phyloP scores from a whole-genome alignment of 768 basidiomycete species.

The Agaricus sinodeliciosus region DNA sequence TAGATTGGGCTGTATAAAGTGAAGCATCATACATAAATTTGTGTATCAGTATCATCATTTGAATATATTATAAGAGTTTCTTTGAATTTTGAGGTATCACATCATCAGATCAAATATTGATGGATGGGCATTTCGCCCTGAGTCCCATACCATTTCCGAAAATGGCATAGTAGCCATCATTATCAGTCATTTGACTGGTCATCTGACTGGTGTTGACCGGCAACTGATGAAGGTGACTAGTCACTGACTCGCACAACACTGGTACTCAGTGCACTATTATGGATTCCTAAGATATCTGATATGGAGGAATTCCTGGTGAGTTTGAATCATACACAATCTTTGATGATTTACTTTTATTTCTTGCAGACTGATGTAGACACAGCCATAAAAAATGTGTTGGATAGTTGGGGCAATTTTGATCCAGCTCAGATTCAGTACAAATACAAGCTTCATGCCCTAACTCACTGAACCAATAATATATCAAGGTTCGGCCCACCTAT shows the following conservation, averaged over 20 bases:
- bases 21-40: too few relatives aligned
- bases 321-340: too few relatives aligned
- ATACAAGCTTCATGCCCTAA: constrained; percentile 26
- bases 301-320: too few relatives aligned
- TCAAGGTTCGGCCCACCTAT: constrained; percentile 26
- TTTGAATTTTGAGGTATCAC: neutral
- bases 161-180: neutral
- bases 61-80: neutral
- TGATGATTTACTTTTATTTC: neutral
- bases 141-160: neutral
- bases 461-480: constrained; percentile 22
- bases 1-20: too few relatives aligned
- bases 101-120: neutral
- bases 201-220: neutral
- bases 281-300: too few relatives aligned
- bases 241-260: neutral
- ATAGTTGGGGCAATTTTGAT: constrained; percentile 19
- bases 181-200: neutral
- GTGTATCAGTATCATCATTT: neutral
- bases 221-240: neutral
- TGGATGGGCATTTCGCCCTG: neutral
- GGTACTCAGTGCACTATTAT: neutral
- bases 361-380: constrained; percentile 14
- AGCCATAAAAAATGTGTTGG: constrained; percentile 15
- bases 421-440: constrained; percentile 20